Conservation (phyloP, 148 eudicot genomes). For the Rhododendron williamsianum region DNA sequence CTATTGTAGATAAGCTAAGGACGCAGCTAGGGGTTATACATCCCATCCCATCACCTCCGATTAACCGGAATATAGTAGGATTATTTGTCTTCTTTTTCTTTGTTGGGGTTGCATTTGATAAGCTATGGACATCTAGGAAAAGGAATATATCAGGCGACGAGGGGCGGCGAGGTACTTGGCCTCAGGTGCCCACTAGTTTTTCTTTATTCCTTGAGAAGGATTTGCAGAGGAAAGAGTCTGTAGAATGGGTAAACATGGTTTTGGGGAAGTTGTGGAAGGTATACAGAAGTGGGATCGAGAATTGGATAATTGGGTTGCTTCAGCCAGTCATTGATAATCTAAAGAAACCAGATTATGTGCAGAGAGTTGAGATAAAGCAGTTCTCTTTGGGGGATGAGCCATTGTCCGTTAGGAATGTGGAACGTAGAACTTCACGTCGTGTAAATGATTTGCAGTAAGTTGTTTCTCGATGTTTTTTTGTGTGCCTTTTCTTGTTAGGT, state of each 20-base stretch:
- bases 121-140: slow-evolving; percentile 73
- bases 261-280: slow-evolving; percentile 95
- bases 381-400: slow-evolving; percentile 96
- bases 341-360: slow-evolving; percentile 85
- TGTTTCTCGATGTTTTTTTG: neutral
- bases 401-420: slow-evolving; percentile 88
- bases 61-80: slow-evolving; percentile 59
- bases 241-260: slow-evolving; percentile 99
- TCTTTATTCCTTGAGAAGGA: slow-evolving; percentile 80
- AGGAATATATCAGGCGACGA: slow-evolving; percentile 30
- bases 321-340: slow-evolving; percentile 93
- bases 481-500: neutral
- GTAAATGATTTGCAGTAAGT: slow-evolving; percentile 93
- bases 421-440: slow-evolving; percentile 87
- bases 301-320: slow-evolving; percentile 83
- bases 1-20: slow-evolving; percentile 88
- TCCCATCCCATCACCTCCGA: slow-evolving; percentile 80
- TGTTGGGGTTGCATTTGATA: slow-evolving; percentile 82
- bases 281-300: slow-evolving; percentile 77
- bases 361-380: slow-evolving; percentile 92
- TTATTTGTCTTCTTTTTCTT: slow-evolving; percentile 87
- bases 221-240: slow-evolving; percentile 95
- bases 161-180: slow-evolving; percentile 46
- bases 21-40: slow-evolving; percentile 86
- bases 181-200: slow-evolving; percentile 63